phyloP scores from a whole-genome alignment of 2,329 filamentous ascomycete species.

The Colletotrichum sp. region DNA sequence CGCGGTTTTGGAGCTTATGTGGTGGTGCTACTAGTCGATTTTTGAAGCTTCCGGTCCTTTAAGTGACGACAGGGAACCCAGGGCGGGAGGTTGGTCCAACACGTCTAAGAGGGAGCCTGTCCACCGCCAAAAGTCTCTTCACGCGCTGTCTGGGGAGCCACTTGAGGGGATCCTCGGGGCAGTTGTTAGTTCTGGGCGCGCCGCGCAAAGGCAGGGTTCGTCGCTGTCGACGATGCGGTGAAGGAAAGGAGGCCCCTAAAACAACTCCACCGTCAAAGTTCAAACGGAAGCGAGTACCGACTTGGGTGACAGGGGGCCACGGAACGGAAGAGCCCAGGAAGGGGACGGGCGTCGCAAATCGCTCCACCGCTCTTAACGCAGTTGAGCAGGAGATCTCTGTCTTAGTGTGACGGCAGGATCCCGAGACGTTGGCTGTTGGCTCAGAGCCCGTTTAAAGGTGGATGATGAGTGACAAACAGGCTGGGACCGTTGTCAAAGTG shows the following conservation, averaged over 20 bases:
- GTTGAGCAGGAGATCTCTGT: background rate
- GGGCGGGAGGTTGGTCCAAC: constrained; percentile 13
- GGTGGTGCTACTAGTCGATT: background rate
- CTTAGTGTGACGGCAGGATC: background rate
- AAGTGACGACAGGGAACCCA: constrained; percentile 14
- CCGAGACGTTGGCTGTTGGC: background rate
- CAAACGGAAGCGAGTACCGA: constrained; percentile 14
- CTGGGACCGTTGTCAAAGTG: constrained; percentile 4
- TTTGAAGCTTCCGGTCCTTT: constrained; percentile 7
- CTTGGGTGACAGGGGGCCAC: constrained; percentile 12
- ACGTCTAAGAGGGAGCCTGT: constrained; percentile 15
- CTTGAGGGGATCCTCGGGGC: background rate
- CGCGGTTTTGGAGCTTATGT: background rate
- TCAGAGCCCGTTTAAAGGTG: background rate
- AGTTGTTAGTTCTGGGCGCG: background rate
- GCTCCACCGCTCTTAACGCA: background rate
- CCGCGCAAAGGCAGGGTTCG: background rate
- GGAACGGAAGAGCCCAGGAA: background rate
- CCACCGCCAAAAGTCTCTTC: constrained; percentile 4
- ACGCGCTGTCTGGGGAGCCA: constrained; percentile 3
- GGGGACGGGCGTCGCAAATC: constrained; percentile 8
- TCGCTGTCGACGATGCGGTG: constrained; percentile 19
- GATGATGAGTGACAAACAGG: background rate
- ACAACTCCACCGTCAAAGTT: constrained; percentile 10
- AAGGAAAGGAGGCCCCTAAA: constrained; percentile 17